phyloP scores from a whole-genome alignment of 2,329 filamentous ascomycete species.

The Monosporascus sp. region DNA sequence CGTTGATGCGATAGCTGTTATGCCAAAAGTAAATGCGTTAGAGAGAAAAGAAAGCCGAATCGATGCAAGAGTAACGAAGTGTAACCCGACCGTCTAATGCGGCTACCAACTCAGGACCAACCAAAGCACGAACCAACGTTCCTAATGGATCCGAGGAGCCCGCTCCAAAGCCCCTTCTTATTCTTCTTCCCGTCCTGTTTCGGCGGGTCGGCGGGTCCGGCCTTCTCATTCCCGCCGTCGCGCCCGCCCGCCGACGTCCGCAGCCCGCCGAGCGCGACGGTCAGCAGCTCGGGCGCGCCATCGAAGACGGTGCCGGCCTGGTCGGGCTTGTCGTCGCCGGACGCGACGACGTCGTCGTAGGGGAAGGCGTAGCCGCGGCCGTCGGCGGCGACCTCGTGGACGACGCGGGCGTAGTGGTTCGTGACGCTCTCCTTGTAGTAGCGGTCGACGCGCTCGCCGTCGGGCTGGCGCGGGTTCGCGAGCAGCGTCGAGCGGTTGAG shows the following conservation, averaged over 20 bases:
- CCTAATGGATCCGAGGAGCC: not conserved
- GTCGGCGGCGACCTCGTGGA: conserved; percentile 56
- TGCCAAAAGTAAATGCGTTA: no score
- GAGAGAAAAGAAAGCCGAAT: no score
- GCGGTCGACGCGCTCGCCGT: conserved; percentile 38
- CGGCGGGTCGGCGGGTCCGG: conserved; percentile 1
- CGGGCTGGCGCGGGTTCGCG: conserved; percentile 44
- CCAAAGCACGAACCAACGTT: not conserved
- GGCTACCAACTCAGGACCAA: not conserved
- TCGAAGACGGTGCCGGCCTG: conserved; percentile 61
- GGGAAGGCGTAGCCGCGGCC: conserved; percentile 65
- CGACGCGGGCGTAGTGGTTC: conserved; percentile 64
- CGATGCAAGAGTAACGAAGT: no score
- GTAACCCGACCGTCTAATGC: no score
- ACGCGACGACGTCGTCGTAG: conserved; percentile 63
- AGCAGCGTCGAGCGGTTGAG: conserved; percentile 71
- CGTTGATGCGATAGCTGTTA: no score
- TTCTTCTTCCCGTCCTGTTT: conserved; percentile 12
- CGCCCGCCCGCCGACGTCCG: conserved; percentile 2
- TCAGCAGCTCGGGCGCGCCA: conserved; percentile 48
- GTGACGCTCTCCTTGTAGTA: conserved; percentile 54
- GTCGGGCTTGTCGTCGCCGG: conserved; percentile 41
- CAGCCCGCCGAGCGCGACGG: conserved; percentile 49
- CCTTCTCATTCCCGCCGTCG: not conserved
- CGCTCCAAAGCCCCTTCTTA: conserved; percentile 9